phyloP scores from a whole-genome alignment of 768 basidiomycete species.

The Tulasnella sp. region DNA sequence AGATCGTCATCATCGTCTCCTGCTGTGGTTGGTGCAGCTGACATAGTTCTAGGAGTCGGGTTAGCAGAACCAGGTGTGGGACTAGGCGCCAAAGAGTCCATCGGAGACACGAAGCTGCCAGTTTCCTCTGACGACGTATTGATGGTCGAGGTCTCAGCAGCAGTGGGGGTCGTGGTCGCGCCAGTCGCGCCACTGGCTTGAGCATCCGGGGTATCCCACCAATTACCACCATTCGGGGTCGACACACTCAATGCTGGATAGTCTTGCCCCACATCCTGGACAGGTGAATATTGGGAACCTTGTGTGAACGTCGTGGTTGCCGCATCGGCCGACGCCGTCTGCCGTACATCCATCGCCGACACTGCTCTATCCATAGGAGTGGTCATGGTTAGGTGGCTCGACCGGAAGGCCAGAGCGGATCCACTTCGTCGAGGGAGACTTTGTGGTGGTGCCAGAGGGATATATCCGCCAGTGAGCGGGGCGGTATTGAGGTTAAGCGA shows the following conservation, averaged over 20 bases:
- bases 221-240: slow-evolving; percentile 23
- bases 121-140: slow-evolving; percentile 31
- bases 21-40: slow-evolving; percentile 18
- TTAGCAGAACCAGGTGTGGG: slow-evolving; percentile 25
- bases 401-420: slow-evolving; percentile 55
- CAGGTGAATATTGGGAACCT: neutral
- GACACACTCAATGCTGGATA: neutral
- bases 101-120: slow-evolving; percentile 70
- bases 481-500: slow-evolving; percentile 43
- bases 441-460: slow-evolving; percentile 18
- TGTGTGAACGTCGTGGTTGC: slow-evolving; percentile 39
- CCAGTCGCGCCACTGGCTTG: slow-evolving; percentile 26
- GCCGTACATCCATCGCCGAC: slow-evolving; percentile 65
- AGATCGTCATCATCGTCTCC: slow-evolving; percentile 74
- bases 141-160: slow-evolving; percentile 40
- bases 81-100: slow-evolving; percentile 50
- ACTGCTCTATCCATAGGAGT: slow-evolving; percentile 52
- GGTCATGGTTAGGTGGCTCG: slow-evolving; percentile 32
- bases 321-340: slow-evolving; percentile 38
- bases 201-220: slow-evolving; percentile 48
- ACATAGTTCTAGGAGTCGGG: slow-evolving; percentile 5
- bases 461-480: slow-evolving; percentile 21
- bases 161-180: slow-evolving; percentile 50
- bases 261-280: neutral
- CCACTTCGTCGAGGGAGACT: slow-evolving; percentile 37